Evolutionary conservation across 208 protist genomes (phyloP).

Genomic region (Leishmania major): DNA sequence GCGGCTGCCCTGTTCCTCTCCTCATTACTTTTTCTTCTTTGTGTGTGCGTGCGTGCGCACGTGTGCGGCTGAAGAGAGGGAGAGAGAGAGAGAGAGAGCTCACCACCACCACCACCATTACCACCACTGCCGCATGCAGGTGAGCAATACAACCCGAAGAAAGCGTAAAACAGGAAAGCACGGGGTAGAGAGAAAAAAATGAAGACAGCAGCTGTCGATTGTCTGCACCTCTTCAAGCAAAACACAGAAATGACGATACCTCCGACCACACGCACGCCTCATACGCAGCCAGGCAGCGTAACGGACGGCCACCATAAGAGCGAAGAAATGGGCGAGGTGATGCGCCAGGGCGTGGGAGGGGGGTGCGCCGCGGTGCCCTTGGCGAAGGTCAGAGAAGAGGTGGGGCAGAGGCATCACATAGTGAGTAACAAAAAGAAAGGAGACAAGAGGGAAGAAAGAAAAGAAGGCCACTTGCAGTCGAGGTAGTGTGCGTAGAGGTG

Average conservation of each 20-base stretch:
- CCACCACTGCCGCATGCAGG: no score
- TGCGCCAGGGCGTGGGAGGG: background rate
- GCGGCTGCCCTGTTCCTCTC: background rate
- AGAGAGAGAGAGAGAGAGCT: constrained; percentile 2
- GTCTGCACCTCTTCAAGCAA: background rate
- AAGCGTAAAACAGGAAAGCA: background rate
- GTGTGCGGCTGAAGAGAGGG: background rate
- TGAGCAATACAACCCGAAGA: background rate
- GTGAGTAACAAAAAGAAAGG: background rate
- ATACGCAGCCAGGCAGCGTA: background rate
- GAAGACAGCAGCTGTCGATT: background rate
- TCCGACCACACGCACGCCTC: background rate
- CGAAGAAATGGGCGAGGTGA: background rate
- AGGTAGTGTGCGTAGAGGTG: background rate
- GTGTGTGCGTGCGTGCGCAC: background rate
- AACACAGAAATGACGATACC: background rate
- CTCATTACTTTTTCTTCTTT: background rate
- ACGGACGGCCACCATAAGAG: background rate
- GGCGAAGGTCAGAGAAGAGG: background rate
- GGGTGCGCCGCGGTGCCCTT: background rate
- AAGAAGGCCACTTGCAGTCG: background rate
- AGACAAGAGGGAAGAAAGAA: background rate
- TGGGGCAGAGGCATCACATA: background rate
- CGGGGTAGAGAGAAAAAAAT: background rate
- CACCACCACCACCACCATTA: background rate